Evolutionary conservation across 192 early-diverging fungal genomes (phyloP).

Genomic region (Linnemannia schmuckeri): DNA sequence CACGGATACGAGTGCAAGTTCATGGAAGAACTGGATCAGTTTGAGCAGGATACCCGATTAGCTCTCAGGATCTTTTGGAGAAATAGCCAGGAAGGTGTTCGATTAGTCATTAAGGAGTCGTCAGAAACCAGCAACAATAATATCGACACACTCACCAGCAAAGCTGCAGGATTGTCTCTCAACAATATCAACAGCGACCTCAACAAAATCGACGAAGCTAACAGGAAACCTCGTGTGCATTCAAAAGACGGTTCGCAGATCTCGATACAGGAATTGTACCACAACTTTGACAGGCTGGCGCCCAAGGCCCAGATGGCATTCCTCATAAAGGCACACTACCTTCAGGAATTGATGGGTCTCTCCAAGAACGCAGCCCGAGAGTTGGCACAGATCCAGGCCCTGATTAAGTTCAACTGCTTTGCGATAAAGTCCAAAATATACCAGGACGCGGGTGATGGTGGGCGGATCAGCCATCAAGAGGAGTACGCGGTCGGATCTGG

Average conservation of each 20-base stretch:
- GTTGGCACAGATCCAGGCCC: constrained; percentile 30
- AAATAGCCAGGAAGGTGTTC: constrained; percentile 5
- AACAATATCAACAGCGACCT: neutral
- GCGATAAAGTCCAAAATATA: constrained; percentile 28
- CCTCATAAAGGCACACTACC: constrained; percentile 37
- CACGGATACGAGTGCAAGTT: constrained; percentile 36
- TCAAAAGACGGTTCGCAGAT: constrained; percentile 27
- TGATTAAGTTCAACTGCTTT: constrained; percentile 47
- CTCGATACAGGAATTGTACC: constrained; percentile 18
- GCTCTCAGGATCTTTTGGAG: constrained; percentile 39
- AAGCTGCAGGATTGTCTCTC: constrained; percentile 14
- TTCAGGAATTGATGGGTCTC: constrained; percentile 26
- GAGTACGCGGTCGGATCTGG: constrained; percentile 42
- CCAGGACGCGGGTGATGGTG: neutral
- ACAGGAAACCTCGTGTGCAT: neutral
- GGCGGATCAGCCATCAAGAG: neutral
- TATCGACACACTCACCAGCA: constrained; percentile 2
- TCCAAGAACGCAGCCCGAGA: constrained; percentile 19
- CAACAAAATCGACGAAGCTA: neutral
- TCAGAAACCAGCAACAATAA: neutral
- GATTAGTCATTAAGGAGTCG: neutral
- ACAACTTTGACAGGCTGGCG: constrained; percentile 23
- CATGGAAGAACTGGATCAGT: constrained; percentile 5
- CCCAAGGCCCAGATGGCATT: neutral
- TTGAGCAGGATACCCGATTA: constrained; percentile 21